Base-by-base conservation (phyloP, 2,329 filamentous ascomycete species). In the Didymella sp. region DNA sequence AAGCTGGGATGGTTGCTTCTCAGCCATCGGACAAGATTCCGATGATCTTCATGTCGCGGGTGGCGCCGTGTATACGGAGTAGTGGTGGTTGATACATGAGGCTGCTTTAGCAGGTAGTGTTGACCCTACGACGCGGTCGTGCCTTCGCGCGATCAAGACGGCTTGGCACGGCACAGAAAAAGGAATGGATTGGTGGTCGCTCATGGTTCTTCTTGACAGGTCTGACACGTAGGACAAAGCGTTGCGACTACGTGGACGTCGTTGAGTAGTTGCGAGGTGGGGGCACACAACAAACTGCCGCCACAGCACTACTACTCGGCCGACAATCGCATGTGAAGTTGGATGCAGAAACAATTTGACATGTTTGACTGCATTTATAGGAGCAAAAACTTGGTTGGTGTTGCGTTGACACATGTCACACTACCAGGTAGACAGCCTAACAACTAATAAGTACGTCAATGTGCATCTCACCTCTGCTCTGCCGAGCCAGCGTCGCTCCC, bases 11-110 rank as follows among this genome's bases (percentile, higher is more conserved):
- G 17, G 17, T 15, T 21, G 31, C 35, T 12, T 17, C 19, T 31
- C 17, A 30, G 3, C 37, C 48, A 52, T n/a, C 43, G 54, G 54
- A 48, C 22, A 7, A 33, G n/a, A 6, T 37, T 38, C 48, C 49
- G 53, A 38, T 25, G 53, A 56, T 51, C n/a, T 57, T 21, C 33
- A 13, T 21, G 33, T 38, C 48, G 12, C 54, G 54, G 37, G 43
- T 51, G 48, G 54, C 43, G 54, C 48, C 38, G 54, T 37, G 41
- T 35, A 33, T 51, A 45, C 24, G 25, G 27, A 25, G 33, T 6
- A 38, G 24, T 12, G 28, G 53, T 46, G 41, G 48, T 43, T 48
- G 35, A 31, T 28, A 33, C 40, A 30, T 3, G 19, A 28, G 42
- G 47, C 46, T 35, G 46, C 40, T 31, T 56, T 56, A 35, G 52